Evolutionary conservation across 257 asterid genomes (phyloP), one percentile per base, ranked within the genome.

Genomic region (Solanum piurae): DNA sequence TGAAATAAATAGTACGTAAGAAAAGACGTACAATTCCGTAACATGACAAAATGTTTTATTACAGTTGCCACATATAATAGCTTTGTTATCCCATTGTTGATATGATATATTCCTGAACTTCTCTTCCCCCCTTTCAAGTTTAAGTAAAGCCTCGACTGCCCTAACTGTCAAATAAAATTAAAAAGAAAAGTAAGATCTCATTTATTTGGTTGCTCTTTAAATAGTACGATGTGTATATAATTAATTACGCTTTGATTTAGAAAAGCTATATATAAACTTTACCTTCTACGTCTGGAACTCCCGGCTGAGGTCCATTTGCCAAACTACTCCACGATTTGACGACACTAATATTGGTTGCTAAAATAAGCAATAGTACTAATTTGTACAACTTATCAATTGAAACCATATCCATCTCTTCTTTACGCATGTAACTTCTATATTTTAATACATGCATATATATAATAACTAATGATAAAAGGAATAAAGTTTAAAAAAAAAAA

Each of bases 121-220:
- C 0, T 9, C 14, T 1, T 1, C 1, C 46, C 0, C 5, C 9
- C 0, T 4, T 33, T 0, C 3, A 72, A 20, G 27, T 0, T 6
- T 8, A 34, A 1, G 14, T 5, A 72, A 18, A 0, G 12, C 80
- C 0, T 4, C 3, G 27, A 34, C 2, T 18, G 27, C 80, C 23
- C 0, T 3, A 9, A 0, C 80, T 72, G 80, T 1, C 80, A 34
- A 18, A 18, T 34, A 72, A 33, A 34, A 0, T 6, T 33, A 18
- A 18, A 68, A 3, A 44, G 16, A 3, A 25, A 62, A 49, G 7
- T 62, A 62, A 23, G 31, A 62, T 10, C 71, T 62, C 14, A 62
- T 62, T 62, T 23, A 9, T 25, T 66, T 1, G 9, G 0, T 1
- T 0, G 62, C 23, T 25, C 34, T 2, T 5, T 25, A 12, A 66